phyloP scores from a whole-genome alignment of 495 filamentous ascomycete species.

The Geoglossum glabrum region DNA sequence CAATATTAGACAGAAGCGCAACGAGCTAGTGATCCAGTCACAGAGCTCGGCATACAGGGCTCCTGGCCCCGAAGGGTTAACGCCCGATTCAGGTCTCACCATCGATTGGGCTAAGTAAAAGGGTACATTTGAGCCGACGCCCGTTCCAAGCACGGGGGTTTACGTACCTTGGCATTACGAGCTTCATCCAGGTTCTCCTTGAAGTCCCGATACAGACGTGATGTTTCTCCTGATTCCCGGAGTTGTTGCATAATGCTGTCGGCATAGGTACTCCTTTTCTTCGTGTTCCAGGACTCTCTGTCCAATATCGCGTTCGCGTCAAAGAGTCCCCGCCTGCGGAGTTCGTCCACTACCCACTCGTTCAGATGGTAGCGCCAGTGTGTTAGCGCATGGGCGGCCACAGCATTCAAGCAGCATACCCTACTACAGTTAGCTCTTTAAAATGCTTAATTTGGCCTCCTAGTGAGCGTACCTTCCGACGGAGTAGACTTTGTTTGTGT shows the following conservation, averaged over 20 bases:
- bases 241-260: conserved; percentile 37
- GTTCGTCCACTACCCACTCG: conserved; percentile 42
- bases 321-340: conserved; percentile 33
- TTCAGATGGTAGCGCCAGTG: conserved; percentile 65
- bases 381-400: conserved; percentile 43
- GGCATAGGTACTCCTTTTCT: conserved; percentile 31
- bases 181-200: conserved; percentile 35
- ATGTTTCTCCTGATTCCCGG: conserved; percentile 32
- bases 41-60: not conserved
- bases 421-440: conserved; percentile 10
- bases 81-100: not conserved
- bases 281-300: conserved; percentile 30
- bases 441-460: not conserved
- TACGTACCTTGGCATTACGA: conserved; percentile 20
- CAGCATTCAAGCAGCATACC: conserved; percentile 46
- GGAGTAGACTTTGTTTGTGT: conserved; percentile 12
- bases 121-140: not conserved
- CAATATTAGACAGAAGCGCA: too few relatives aligned
- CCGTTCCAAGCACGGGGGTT: not conserved
- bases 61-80: not conserved
- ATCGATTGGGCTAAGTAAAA: not conserved
- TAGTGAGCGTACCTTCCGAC: conserved; percentile 14
- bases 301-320: conserved; percentile 30
- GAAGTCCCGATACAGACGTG: conserved; percentile 37
- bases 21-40: too few relatives aligned